phyloP scores from a whole-genome alignment of 176 grass and related monocot species.

The Luzula sylvatica region DNA sequence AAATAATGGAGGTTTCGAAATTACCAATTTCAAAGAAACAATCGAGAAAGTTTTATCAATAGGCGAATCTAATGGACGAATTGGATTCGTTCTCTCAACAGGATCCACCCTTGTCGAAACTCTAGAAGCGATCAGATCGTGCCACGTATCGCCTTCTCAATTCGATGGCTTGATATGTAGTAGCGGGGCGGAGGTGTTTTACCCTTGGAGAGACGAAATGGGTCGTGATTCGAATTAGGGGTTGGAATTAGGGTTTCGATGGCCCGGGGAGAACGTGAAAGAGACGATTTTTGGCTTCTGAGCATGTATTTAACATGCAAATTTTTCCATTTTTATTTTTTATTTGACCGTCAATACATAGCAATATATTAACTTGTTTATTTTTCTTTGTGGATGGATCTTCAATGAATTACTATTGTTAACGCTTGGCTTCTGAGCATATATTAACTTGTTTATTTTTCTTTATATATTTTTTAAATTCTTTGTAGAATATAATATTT shows the following conservation, averaged over 20 bases:
- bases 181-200: conserved; percentile 79
- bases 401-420: neutral
- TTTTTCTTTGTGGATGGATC: neutral
- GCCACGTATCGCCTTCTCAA: conserved; percentile 31
- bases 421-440: conserved; percentile 1
- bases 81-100: conserved; percentile 56
- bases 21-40: conserved; percentile 25
- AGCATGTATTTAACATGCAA: neutral
- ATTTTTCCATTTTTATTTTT: neutral
- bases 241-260: conserved; percentile 54
- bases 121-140: conserved; percentile 25
- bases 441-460: too few species aligned
- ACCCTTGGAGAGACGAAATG: conserved; percentile 51
- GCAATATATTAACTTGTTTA: neutral
- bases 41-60: conserved; percentile 21
- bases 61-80: conserved; percentile 20
- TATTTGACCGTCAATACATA: neutral
- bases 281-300: conserved; percentile 30
- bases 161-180: conserved; percentile 84
- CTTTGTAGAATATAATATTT: neutral
- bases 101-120: conserved; percentile 47
- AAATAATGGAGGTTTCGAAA: conserved; percentile 24
- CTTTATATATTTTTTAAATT: too few species aligned
- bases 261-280: conserved; percentile 57
- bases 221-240: conserved; percentile 58